Conservation (phyloP, 2,329 filamentous ascomycete species). For the Gnomoniopsis smithogilvyi region DNA sequence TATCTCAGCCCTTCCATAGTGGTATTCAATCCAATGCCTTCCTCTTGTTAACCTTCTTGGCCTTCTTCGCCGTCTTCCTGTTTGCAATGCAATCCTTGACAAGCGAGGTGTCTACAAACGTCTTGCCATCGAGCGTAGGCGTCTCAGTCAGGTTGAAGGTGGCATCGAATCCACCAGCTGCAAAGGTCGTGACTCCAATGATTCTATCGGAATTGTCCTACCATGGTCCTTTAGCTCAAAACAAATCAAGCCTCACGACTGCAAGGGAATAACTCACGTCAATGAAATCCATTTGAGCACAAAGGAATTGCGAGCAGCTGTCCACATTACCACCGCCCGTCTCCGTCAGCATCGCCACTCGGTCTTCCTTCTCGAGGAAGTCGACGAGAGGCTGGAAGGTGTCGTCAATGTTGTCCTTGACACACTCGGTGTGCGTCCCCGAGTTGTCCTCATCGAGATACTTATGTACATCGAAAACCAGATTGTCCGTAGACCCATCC, state of each 20-base stretch:
- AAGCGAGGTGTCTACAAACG: conserved; percentile 14
- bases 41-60: neutral
- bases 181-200: conserved; percentile 25
- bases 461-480: conserved; percentile 58
- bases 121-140: conserved; percentile 20
- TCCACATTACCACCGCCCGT: conserved; percentile 32
- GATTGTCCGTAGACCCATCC: conserved; percentile 49
- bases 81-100: conserved; percentile 19
- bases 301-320: conserved; percentile 29
- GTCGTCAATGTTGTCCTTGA: conserved; percentile 39
- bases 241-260: neutral
- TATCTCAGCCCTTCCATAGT: neutral
- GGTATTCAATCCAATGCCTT: neutral
- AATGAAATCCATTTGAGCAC: conserved; percentile 25
- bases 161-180: conserved; percentile 23
- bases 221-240: neutral
- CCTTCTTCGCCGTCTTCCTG: neutral
- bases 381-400: conserved; percentile 30
- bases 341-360: conserved; percentile 31
- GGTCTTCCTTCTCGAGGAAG: conserved; percentile 29
- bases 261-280: neutral
- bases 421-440: conserved; percentile 49
- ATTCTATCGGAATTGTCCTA: conserved; percentile 26
- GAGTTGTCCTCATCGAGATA: conserved; percentile 57
- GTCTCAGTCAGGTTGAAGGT: conserved; percentile 26